phyloP scores from a whole-genome alignment of 352 stramenopile species.

The Phytophthora agathidicida region DNA sequence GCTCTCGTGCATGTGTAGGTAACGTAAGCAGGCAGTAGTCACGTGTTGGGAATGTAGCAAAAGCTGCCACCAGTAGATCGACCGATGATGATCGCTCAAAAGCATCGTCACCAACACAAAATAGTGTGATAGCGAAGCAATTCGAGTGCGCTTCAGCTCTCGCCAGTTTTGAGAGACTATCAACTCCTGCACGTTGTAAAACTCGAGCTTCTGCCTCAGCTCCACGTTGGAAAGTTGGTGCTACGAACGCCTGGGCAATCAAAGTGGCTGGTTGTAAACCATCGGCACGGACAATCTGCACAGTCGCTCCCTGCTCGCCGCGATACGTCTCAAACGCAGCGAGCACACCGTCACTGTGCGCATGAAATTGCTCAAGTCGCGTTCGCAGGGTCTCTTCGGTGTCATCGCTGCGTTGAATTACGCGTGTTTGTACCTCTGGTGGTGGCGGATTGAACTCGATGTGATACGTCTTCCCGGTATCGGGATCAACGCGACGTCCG shows the following conservation, averaged over 20 bases:
- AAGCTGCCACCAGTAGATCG: constrained; percentile 57
- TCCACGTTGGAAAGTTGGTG: constrained; percentile 55
- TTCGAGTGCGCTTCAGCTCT: constrained; percentile 51
- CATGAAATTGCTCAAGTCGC: constrained; percentile 89
- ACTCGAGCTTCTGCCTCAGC: constrained; percentile 38
- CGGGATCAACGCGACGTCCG: constrained; percentile 95
- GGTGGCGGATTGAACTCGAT: constrained; percentile 95
- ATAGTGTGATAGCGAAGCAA: constrained; percentile 69
- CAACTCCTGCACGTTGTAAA: constrained; percentile 29
- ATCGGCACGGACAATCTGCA: constrained; percentile 67
- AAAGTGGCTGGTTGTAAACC: constrained; percentile 49
- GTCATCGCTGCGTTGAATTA: constrained; percentile 92
- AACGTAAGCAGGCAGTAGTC: constrained; percentile 69
- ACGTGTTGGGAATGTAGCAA: constrained; percentile 54
- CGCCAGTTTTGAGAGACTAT: constrained; percentile 35
- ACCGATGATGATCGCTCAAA: constrained; percentile 45
- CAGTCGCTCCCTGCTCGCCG: constrained; percentile 7
- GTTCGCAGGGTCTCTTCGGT: constrained; percentile 92
- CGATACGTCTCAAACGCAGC: constrained; percentile 41
- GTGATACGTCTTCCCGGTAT: constrained; percentile 96
- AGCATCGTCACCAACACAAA: constrained; percentile 56
- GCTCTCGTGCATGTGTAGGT: constrained; percentile 51
- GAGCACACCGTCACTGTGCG: constrained; percentile 66
- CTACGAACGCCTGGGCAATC: constrained; percentile 55
- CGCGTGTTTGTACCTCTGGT: constrained; percentile 58